phyloP scores from a whole-genome alignment of 805 yeast genomes.

The Ogataea trehalophila region DNA sequence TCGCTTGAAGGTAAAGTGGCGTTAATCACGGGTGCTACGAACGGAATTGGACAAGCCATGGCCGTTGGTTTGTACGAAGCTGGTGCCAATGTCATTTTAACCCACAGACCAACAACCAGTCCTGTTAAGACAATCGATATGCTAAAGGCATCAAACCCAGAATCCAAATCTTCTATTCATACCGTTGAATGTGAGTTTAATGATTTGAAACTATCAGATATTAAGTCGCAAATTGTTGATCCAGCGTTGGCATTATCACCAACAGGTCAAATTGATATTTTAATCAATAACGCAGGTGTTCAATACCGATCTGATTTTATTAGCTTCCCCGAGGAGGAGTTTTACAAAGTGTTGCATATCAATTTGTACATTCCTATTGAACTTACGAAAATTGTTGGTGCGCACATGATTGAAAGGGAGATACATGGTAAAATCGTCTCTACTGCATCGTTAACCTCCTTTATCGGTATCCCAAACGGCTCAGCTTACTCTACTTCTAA shows the following conservation, averaged over 20 bases:
- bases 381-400: conserved; percentile 35
- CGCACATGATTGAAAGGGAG: conserved; percentile 30
- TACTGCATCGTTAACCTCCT: conserved; percentile 38
- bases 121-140: conserved; percentile 27
- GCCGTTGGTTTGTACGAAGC: conserved; percentile 48
- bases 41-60: conserved; percentile 51
- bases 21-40: conserved; percentile 47
- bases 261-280: conserved; percentile 27
- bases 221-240: conserved; percentile 26
- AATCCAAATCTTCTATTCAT: conserved; percentile 22
- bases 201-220: conserved; percentile 24
- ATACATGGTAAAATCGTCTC: conserved; percentile 37
- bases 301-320: conserved; percentile 29
- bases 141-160: conserved; percentile 22
- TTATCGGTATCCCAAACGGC: conserved; percentile 34
- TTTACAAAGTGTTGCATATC: conserved; percentile 36
- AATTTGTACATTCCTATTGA: conserved; percentile 35
- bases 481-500: conserved; percentile 41
- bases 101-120: conserved; percentile 31
- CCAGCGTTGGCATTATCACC: conserved; percentile 29
- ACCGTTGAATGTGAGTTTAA: conserved; percentile 25
- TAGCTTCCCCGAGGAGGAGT: conserved; percentile 34
- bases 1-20: conserved; percentile 37
- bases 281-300: conserved; percentile 34
- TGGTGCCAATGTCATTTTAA: conserved; percentile 37